phyloP scores from a whole-genome alignment of 305 asterid genomes.

The Plantago lanceolata region DNA sequence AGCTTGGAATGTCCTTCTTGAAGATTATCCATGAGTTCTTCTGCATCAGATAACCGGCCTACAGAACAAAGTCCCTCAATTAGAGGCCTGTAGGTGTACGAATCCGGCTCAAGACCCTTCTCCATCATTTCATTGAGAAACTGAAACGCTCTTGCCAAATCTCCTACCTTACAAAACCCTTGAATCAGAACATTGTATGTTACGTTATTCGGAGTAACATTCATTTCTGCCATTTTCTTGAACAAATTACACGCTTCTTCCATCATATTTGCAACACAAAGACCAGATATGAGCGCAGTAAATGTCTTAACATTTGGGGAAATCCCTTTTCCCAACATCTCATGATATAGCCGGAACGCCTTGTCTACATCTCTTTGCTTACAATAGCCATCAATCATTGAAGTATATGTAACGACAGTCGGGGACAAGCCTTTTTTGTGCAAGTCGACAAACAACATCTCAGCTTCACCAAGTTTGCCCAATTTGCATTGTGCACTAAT shows the following conservation, averaged over 20 bases:
- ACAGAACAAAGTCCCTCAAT: conserved; percentile 61
- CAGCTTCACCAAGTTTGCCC: conserved; percentile 52
- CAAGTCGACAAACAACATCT: conserved; percentile 44
- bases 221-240: conserved; percentile 48
- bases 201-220: conserved; percentile 58
- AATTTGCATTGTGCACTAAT: conserved; percentile 67
- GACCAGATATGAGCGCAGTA: conserved; percentile 66
- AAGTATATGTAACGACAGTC: conserved; percentile 76
- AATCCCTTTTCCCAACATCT: conserved; percentile 75
- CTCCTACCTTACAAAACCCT: conserved; percentile 61
- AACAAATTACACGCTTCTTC: conserved; percentile 57
- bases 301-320: conserved; percentile 63
- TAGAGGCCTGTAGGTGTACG: conserved; percentile 69
- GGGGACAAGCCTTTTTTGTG: conserved; percentile 51
- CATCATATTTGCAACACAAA: conserved; percentile 51
- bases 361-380: conserved; percentile 52
- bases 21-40: conserved; percentile 50
- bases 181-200: conserved; percentile 78
- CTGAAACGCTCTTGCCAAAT: conserved; percentile 53
- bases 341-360: conserved; percentile 63
- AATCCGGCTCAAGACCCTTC: conserved; percentile 69
- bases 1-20: conserved; percentile 41
- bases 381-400: conserved; percentile 73
- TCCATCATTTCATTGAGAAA: conserved; percentile 64
- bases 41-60: conserved; percentile 61